Conservation (phyloP, 768 basidiomycete species). For the Lactarius evosmus region DNA sequence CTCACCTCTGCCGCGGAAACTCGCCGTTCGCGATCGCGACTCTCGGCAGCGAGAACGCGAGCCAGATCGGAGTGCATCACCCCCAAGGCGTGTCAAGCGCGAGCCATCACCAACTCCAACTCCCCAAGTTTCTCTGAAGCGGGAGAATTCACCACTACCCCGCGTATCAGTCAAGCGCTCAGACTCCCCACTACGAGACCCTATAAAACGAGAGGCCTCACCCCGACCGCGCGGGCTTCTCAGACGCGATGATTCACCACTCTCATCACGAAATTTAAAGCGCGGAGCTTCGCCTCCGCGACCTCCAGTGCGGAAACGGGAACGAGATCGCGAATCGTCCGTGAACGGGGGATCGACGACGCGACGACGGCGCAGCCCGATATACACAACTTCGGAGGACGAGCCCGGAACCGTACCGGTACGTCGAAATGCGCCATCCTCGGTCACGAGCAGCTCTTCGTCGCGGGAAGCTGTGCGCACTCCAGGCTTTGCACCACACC, state of each 20-base stretch:
- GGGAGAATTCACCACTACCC: conserved; percentile 20
- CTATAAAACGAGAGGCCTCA: conserved; percentile 19
- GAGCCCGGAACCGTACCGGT: conserved; percentile 19
- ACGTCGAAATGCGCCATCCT: conserved; percentile 28
- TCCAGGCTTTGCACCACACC: conserved; percentile 11
- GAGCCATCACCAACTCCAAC: conserved; percentile 30
- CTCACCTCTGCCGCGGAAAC: background rate
- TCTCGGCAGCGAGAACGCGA: conserved; percentile 22
- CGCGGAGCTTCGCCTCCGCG: conserved; percentile 37
- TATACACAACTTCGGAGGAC: conserved; percentile 28
- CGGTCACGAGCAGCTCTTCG: conserved; percentile 32
- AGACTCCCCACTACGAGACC: conserved; percentile 8
- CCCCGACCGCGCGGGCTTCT: conserved; percentile 24
- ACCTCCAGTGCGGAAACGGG: conserved; percentile 21
- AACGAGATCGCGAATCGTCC: conserved; percentile 21
- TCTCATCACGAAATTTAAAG: conserved; percentile 33
- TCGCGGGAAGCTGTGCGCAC: conserved; percentile 32
- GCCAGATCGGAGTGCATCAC: conserved; percentile 18
- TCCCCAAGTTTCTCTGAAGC: conserved; percentile 22
- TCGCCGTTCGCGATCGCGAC: conserved; percentile 19
- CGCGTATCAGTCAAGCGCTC: conserved; percentile 18
- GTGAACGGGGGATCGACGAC: conserved; percentile 16
- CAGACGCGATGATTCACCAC: conserved; percentile 16
- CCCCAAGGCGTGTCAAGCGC: conserved; percentile 17
- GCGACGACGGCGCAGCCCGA: conserved; percentile 22